Evolutionary conservation across 2,329 filamentous ascomycete genomes (phyloP), one percentile per base, ranked within the genome.

Genomic region (Venturia effusa): DNA sequence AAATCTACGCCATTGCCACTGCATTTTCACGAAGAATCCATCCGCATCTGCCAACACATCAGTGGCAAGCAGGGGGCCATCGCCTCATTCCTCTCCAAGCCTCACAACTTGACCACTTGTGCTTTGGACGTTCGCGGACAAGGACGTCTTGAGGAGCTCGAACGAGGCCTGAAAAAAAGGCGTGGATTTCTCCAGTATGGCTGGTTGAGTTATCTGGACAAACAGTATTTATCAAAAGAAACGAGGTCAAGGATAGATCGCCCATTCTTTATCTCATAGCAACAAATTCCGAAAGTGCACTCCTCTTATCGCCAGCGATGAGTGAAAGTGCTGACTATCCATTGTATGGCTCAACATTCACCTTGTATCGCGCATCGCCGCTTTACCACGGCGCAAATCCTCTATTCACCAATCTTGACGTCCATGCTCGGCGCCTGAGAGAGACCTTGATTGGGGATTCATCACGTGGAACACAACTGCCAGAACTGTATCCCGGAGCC

Each of bases 261-360:
- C 19, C 11, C 39, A 17, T 41, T 45, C 24, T n/a, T 7, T n/a
- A 27, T 27, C 45, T 27, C 22, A 15, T 27, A 48, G 45, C 45
- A 22, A 27, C n/a, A 27, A 51, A 24, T 3, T 15, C 22, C 22
- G 10, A 51, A 27, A 51, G 6, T 22, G 15, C 15, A 32, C 19
- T 5, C 30, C 30, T 57, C 22, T 51, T 51, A 10, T 57, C 51
- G 22, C 34, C 34, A 6, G 17, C 27, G 11, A 60, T 60, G 59
- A 32, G n/a, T 27, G 34, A 27, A 43, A 32, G 22, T 24, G 6
- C 59, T 17, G 40, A 43, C 22, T 77, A 77, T 63, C 78, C 80
- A 13, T 73, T 83, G 45, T 80, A 81, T 68, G 78, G 80, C 68
- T 77, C 77, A n/a, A 82, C 80, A 34, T 83, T 80, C 76, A 79